Conservation (phyloP, 495 filamentous ascomycete species). For the Amniculicola lignicola region DNA sequence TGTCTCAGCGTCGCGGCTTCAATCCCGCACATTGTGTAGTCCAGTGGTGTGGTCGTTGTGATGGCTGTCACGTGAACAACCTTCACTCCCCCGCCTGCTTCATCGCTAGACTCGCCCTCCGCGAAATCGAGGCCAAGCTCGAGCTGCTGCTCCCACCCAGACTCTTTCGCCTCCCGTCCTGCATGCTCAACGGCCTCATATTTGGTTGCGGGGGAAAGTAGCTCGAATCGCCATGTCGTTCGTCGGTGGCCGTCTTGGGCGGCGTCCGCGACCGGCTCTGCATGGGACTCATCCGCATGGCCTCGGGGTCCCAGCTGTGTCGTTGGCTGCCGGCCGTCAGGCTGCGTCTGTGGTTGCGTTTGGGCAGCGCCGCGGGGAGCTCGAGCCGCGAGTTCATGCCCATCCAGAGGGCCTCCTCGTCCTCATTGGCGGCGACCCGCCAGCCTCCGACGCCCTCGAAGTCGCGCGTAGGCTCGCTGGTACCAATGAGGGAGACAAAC, state of each 20-base stretch:
- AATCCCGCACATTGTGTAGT: no score
- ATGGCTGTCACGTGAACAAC: no score
- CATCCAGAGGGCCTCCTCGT: conserved; percentile 67
- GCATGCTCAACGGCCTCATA: conserved; percentile 18
- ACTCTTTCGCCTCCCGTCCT: conserved; percentile 25
- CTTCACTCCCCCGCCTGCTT: conserved; percentile 10
- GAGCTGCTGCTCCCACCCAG: conserved; percentile 20
- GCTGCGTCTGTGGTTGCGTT: conserved; percentile 26
- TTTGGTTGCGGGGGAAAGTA: conserved; percentile 26
- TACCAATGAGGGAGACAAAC: conserved; percentile 30
- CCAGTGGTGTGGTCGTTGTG: no score
- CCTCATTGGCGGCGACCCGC: conserved; percentile 53
- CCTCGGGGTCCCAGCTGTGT: conserved; percentile 29
- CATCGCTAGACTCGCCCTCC: background rate
- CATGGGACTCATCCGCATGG: conserved; percentile 31
- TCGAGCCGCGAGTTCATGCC: conserved; percentile 71
- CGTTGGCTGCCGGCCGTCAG: conserved; percentile 31
- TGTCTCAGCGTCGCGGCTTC: no score
- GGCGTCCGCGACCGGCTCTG: conserved; percentile 38
- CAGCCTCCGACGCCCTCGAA: conserved; percentile 87
- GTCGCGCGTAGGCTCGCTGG: conserved; percentile 55
- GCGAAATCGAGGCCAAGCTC: conserved; percentile 15
- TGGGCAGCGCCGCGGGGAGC: conserved; percentile 48
- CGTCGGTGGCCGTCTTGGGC: background rate
- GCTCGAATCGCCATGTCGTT: background rate